Evolutionary conservation across 345 rosid species (phyloP), one percentile per base, ranked within the genome.

Genomic region (Turritis glabra): DNA sequence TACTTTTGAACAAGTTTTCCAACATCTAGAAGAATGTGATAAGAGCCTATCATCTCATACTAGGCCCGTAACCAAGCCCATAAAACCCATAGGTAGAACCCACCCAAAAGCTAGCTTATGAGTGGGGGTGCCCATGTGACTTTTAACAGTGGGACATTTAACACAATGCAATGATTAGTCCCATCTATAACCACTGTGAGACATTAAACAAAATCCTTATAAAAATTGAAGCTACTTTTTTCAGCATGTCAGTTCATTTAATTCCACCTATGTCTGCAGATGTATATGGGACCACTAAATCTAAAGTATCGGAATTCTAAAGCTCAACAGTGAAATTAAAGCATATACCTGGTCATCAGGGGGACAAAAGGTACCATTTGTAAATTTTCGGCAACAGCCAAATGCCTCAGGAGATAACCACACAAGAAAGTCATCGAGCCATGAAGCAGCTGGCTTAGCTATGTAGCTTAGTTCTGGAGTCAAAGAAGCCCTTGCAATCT

Each of bases 321-420:
- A 29, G 21, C 5, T 21, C 63, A 43, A 17, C 2, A 17, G 3
- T 18, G 53, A 67, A 25, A 3, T 23, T 5, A 40, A 50, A 56
- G 59, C 15, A 29, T 19, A 19, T 72, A 90, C 97, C 98, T 95
- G 98, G 80, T 95, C 99, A 77, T 92, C 82, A 47, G 99, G 99
- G 37, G 99, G 96, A 19, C 99, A 95, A 79, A 86, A 95, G 79
- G 81, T 90, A 65, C 88, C 98, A 84, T 95, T 90, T 69, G 87
- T 88, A 82, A 90, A 92, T 78, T 92, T 90, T 52, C 99, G 86
- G 54, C 99, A 95, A 80, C 99, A 95, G 55, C 97, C 97, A 79
- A 92, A 95, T 63, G 99, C 99, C 83, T 95, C 97, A 1, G 99
- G 99, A 75, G 97, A 95, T 75, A 95, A 65, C 99, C 99, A 95